Evolutionary conservation across 176 grass and related monocot genomes (phyloP).

Genomic region (Rhynchospora tenuis): DNA sequence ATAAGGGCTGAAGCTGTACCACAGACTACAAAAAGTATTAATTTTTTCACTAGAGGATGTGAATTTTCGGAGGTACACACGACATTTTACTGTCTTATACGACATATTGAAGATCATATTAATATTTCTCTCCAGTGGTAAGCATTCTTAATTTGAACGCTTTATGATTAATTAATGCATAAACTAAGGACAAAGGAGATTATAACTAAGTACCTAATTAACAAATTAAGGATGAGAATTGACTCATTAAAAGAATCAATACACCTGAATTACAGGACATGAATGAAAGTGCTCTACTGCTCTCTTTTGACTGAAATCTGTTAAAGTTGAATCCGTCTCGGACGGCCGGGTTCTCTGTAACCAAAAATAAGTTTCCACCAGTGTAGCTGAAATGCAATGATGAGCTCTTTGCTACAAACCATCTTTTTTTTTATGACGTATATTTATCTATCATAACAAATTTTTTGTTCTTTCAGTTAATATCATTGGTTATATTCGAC

Average conservation of each 20-base stretch:
- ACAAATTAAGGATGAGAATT: not conserved
- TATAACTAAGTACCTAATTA: not conserved
- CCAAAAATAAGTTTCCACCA: not conserved
- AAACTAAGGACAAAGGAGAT: not conserved
- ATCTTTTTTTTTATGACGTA: too few species aligned
- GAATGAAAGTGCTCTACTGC: not conserved
- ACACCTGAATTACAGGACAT: not conserved
- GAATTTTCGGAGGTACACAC: too few species aligned
- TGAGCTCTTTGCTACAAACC: too few species aligned
- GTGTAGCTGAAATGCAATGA: not conserved
- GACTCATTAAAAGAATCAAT: not conserved
- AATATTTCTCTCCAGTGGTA: not conserved
- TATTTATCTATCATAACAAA: too few species aligned
- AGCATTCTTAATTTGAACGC: not conserved
- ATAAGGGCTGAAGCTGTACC: too few species aligned
- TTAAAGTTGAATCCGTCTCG: not conserved
- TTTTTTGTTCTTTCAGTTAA: too few species aligned
- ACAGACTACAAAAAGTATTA: too few species aligned
- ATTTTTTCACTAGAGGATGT: too few species aligned
- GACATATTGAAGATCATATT: too few species aligned
- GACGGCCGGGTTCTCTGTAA: not conserved
- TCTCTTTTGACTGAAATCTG: not conserved
- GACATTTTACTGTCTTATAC: too few species aligned
- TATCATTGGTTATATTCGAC: too few species aligned
- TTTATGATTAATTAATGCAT: not conserved